Percentiles rank a stretch among this genome's conserved stretches.
phyloP scores from a whole-genome alignment of 441 rosid genomes.

The Bruguiera hainesii region DNA sequence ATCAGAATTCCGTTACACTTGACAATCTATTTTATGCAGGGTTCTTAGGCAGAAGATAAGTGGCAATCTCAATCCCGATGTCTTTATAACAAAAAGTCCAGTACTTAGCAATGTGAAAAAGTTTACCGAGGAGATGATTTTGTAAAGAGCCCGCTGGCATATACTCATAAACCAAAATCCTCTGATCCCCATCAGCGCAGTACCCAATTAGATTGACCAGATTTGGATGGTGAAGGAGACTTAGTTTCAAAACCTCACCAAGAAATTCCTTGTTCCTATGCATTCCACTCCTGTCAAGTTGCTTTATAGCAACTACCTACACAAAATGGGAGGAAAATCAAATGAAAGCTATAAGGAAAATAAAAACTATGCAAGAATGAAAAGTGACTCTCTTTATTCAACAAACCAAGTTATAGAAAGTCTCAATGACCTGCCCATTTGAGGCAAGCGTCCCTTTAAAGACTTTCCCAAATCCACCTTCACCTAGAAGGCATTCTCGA shows the following conservation, averaged over 20 bases:
- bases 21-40: too few relatives aligned
- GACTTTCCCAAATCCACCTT: conserved; percentile 83
- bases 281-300: conserved; percentile 72
- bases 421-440: conserved; percentile 48
- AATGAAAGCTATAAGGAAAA: background rate
- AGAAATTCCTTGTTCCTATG: conserved; percentile 73
- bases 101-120: background rate
- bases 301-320: conserved; percentile 87
- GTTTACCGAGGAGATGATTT: conserved; percentile 60
- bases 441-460: conserved; percentile 63
- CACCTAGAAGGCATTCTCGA: conserved; percentile 71
- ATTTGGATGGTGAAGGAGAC: conserved; percentile 60
- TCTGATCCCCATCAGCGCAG: conserved; percentile 96
- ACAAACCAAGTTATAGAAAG: too few relatives aligned
- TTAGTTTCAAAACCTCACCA: conserved; percentile 47
- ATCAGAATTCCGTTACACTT: too few relatives aligned
- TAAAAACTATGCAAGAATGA: background rate
- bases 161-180: conserved; percentile 77
- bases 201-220: conserved; percentile 70
- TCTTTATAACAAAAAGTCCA: background rate
- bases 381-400: background rate
- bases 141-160: conserved; percentile 61
- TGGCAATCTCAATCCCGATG: too few relatives aligned
- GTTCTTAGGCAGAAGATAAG: too few relatives aligned
- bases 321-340: background rate